A percentile compares a stretch with the other conserved stretches of the same genome.
phyloP scores from a whole-genome alignment of 1,284 basidiomycete species.

The Leucoagaricus sp. region DNA sequence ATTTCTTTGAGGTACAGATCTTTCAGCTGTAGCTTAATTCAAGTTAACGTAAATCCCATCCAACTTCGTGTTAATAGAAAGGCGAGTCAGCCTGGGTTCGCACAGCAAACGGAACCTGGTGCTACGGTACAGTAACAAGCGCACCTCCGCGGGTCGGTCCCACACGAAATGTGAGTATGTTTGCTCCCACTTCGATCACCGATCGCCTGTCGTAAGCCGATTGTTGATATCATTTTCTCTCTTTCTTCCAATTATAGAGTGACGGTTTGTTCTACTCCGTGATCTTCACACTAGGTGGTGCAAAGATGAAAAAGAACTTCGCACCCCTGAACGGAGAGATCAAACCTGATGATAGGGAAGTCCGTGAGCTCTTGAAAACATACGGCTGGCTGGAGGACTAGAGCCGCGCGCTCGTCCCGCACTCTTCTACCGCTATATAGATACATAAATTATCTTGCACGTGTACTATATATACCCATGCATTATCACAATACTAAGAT shows the following conservation, averaged over 20 bases:
- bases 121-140: slow-evolving; percentile 45
- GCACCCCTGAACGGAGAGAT: slow-evolving; percentile 64
- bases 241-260: slow-evolving; percentile 6
- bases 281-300: slow-evolving; percentile 32
- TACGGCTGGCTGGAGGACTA: slow-evolving; percentile 38
- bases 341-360: slow-evolving; percentile 49
- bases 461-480: slow-evolving; percentile 9
- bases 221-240: too few species aligned
- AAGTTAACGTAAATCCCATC: slow-evolving; percentile 1
- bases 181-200: slow-evolving; percentile 5
- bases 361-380: slow-evolving; percentile 41
- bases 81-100: slow-evolving; percentile 56
- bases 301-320: slow-evolving; percentile 51
- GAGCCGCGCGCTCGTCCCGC: too few species aligned
- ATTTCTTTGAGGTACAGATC: slow-evolving; percentile 49
- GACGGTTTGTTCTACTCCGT: slow-evolving; percentile 55
- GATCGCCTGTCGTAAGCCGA: slow-evolving; percentile 6
- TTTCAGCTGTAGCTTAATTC: background rate
- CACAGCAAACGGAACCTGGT: slow-evolving; percentile 50
- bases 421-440: background rate
- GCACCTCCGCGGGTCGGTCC: slow-evolving; percentile 42
- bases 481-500: slow-evolving; percentile 5
- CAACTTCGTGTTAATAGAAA: slow-evolving; percentile 31
- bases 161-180: slow-evolving; percentile 45
- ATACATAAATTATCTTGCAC: slow-evolving; percentile 12